Evolutionary conservation across 2,329 filamentous ascomycete genomes (phyloP).

Genomic region (Phialocephala sp.): DNA sequence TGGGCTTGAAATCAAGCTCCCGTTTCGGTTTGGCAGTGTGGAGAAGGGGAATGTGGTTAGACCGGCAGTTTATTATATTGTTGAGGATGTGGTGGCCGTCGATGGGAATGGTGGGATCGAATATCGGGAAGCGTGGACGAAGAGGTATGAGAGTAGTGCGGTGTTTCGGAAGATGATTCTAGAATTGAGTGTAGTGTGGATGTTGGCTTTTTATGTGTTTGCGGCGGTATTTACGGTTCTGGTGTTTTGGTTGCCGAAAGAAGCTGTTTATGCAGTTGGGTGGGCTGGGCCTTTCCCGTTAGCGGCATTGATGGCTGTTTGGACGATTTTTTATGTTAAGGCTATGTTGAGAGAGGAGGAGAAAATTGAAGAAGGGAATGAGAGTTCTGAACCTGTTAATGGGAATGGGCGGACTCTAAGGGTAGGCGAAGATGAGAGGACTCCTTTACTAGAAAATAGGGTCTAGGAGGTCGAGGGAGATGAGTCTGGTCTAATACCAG

Average conservation of each 20-base stretch:
- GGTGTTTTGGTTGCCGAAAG: slow-evolving; percentile 27
- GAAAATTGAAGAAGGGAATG: slow-evolving; percentile 14
- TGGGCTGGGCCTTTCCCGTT: slow-evolving; percentile 34
- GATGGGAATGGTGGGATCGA: slow-evolving; percentile 65
- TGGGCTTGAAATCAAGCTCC: slow-evolving; percentile 21
- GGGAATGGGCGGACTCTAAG: not conserved
- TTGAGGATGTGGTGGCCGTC: slow-evolving; percentile 73
- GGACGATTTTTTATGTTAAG: slow-evolving; percentile 35
- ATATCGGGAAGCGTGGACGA: slow-evolving; percentile 49
- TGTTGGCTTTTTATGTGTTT: slow-evolving; percentile 31
- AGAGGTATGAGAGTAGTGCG: slow-evolving; percentile 48
- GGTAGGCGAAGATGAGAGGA: not conserved
- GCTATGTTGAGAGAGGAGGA: slow-evolving; percentile 24
- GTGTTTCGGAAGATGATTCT: slow-evolving; percentile 50
- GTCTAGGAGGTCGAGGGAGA: not conserved
- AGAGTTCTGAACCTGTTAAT: not conserved
- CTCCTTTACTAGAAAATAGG: not conserved
- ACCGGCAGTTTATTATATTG: slow-evolving; percentile 67
- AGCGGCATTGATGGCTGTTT: slow-evolving; percentile 29
- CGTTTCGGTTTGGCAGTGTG: slow-evolving; percentile 34
- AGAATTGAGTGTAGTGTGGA: slow-evolving; percentile 33
- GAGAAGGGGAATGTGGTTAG: slow-evolving; percentile 25
- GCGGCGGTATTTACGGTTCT: slow-evolving; percentile 26
- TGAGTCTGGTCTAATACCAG: no score
- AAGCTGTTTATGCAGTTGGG: slow-evolving; percentile 33